Percentiles rank a stretch among this genome's conserved stretches.
phyloP scores from a whole-genome alignment of 441 rosid species.

The Sinapis alba region DNA sequence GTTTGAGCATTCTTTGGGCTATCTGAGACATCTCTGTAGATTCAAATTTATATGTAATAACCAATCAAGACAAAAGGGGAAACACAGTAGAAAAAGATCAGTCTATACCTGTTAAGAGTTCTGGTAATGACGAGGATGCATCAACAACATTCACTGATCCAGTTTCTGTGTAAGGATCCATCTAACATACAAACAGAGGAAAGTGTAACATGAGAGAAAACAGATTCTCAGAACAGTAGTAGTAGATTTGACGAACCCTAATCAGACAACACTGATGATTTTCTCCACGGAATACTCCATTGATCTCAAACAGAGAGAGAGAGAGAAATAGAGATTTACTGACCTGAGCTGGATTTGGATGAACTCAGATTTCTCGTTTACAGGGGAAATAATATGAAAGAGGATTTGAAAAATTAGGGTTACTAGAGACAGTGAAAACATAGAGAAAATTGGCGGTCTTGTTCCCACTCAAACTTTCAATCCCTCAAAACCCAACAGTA shows the following conservation, averaged over 20 bases:
- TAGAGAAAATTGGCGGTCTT: background rate
- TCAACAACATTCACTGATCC: slow-evolving; percentile 11
- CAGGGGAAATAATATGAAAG: background rate
- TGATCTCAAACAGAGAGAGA: background rate
- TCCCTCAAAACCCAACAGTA: background rate
- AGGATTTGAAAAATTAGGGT: slow-evolving; percentile 19
- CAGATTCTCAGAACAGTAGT: background rate
- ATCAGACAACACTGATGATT: background rate
- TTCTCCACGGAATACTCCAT: background rate
- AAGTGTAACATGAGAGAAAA: background rate
- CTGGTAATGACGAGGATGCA: slow-evolving; percentile 5
- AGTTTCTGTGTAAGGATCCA: slow-evolving; percentile 21
- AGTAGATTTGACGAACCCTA: slow-evolving; percentile 4
- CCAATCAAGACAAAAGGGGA: background rate
- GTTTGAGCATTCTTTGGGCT: slow-evolving; percentile 16
- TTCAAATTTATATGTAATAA: slow-evolving; percentile 8
- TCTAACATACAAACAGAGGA: slow-evolving; percentile 4
- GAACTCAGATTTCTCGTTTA: background rate
- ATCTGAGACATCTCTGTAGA: slow-evolving; percentile 24
- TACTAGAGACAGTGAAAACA: background rate
- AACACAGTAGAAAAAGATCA: background rate
- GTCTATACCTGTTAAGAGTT: slow-evolving; percentile 17
- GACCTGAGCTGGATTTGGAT: slow-evolving; percentile 10
- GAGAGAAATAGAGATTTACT: background rate
- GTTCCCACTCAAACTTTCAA: background rate